These are phyloP conservation scores for Sarocladium oryzae DNA, from an alignment of 2,329 filamentous ascomycete species.

Conservation along the genomic window DNA sequence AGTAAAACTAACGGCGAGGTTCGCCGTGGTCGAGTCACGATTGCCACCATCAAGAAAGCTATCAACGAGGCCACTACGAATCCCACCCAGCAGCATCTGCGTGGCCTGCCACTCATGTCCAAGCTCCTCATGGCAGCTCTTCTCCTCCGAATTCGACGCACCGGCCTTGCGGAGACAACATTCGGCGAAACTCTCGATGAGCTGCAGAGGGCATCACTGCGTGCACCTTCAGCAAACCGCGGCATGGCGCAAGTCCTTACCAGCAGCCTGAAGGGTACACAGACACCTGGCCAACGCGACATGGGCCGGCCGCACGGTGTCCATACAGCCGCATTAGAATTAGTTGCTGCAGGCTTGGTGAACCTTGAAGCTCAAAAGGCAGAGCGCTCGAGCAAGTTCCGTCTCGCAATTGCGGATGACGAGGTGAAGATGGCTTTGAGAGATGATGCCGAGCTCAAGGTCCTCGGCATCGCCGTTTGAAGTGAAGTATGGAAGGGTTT, in stretches of 20 bases:
- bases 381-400: conserved; percentile 80
- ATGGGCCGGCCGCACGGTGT: conserved; percentile 36
- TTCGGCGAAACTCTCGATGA: conserved; percentile 89
- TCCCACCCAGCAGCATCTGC: conserved; percentile 83
- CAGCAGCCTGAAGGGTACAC: conserved; percentile 21
- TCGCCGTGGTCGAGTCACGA: conserved; percentile 63
- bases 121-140: conserved; percentile 85
- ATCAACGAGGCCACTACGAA: conserved; percentile 94
- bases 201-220: conserved; percentile 32
- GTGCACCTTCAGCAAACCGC: conserved; percentile 27
- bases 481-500: neutral
- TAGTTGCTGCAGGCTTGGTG: conserved; percentile 82
- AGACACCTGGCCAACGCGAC: conserved; percentile 21
- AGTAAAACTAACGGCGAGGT: conserved; percentile 42
- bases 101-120: conserved; percentile 69
- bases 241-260: conserved; percentile 31
- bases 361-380: conserved; percentile 74
- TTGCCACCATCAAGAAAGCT: conserved; percentile 86
- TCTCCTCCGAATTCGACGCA: conserved; percentile 69
- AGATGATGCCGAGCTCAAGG: conserved; percentile 81
- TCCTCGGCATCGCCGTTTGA: conserved; percentile 56
- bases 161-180: conserved; percentile 79
- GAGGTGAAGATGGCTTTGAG: conserved; percentile 83
- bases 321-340: conserved; percentile 68
- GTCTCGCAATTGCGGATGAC: conserved; percentile 81